These are phyloP conservation scores for Trichomonascaceae sp. DNA, from an alignment of 1,139 yeast genomes.

Conservation along the genomic window DNA sequence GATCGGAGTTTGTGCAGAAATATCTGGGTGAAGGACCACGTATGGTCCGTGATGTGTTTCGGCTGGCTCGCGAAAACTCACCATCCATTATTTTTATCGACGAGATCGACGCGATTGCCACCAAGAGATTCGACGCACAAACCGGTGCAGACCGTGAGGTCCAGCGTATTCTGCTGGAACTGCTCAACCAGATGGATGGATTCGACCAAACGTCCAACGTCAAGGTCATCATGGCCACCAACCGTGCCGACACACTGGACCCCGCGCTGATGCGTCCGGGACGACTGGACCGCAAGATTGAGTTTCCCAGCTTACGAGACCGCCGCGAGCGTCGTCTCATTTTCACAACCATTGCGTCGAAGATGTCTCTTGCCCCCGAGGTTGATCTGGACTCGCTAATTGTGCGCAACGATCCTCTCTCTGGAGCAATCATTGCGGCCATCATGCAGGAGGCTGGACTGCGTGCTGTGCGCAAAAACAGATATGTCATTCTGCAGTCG, in stretches of 20 bases:
- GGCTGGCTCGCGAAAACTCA: constrained; percentile 92
- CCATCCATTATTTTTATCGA: constrained; percentile 96
- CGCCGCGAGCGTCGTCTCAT: constrained; percentile 96
- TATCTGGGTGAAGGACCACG: constrained; percentile 99
- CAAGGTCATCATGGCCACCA: constrained; percentile 97
- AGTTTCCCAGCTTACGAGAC: constrained; percentile 89
- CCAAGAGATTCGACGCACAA: constrained; percentile 98
- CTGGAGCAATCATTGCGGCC: constrained; percentile 97
- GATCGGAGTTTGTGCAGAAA: constrained; percentile 96
- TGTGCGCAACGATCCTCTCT: constrained; percentile 88
- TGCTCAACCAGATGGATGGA: constrained; percentile 98
- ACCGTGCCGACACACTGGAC: constrained; percentile 94
- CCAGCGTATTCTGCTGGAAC: constrained; percentile 90
- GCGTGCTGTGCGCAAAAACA: constrained; percentile 93
- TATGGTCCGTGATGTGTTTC: constrained; percentile 97
- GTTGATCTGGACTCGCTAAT: constrained; percentile 91
- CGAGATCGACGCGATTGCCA: constrained; percentile 98
- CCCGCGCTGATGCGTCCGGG: constrained; percentile 98
- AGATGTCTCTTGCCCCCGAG: constrained; percentile 97
- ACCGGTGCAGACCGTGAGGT: constrained; percentile 99
- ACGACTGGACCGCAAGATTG: constrained; percentile 94
- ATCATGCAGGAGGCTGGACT: constrained; percentile 99
- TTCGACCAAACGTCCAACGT: constrained; percentile 93
- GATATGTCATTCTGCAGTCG: constrained; percentile 89
- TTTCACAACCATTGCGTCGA: constrained; percentile 90